These are phyloP conservation scores for Agrocybe pediades DNA, from an alignment of 768 basidiomycete species.

Conservation along the genomic window DNA sequence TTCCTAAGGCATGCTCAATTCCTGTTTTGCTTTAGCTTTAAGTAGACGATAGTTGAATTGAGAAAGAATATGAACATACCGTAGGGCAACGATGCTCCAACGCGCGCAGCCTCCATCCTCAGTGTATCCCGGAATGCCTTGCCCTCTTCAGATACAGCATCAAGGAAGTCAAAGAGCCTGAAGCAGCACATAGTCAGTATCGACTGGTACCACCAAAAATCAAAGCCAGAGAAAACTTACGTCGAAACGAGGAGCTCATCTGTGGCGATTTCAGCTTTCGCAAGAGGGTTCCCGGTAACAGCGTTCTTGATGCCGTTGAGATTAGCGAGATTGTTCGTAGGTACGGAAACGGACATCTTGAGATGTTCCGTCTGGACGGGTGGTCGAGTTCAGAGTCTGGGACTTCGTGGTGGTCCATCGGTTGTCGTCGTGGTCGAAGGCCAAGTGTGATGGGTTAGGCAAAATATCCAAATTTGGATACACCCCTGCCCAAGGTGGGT, in stretches of 20 bases:
- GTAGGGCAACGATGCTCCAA: constrained; percentile 73
- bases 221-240: constrained; percentile 41
- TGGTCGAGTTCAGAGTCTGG: background rate
- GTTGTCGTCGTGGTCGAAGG: too few relatives aligned
- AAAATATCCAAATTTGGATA: too few relatives aligned
- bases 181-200: constrained; percentile 6
- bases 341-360: constrained; percentile 11
- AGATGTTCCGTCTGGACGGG: too few relatives aligned
- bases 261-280: constrained; percentile 59
- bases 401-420: background rate
- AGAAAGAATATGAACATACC: constrained; percentile 34
- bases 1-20: constrained; percentile 61
- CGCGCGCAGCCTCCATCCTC: constrained; percentile 73
- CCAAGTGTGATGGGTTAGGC: too few relatives aligned
- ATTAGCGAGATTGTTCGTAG: constrained; percentile 23
- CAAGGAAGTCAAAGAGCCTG: constrained; percentile 57
- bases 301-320: constrained; percentile 75
- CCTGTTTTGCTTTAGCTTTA: constrained; percentile 35
- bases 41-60: background rate
- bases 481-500: too few relatives aligned
- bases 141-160: constrained; percentile 28
- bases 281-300: constrained; percentile 79
- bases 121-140: constrained; percentile 46
- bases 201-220: background rate
- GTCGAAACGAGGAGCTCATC: constrained; percentile 58